phyloP scores from a whole-genome alignment of 2,329 filamentous ascomycete species.

The Diaporthe ampelina region DNA sequence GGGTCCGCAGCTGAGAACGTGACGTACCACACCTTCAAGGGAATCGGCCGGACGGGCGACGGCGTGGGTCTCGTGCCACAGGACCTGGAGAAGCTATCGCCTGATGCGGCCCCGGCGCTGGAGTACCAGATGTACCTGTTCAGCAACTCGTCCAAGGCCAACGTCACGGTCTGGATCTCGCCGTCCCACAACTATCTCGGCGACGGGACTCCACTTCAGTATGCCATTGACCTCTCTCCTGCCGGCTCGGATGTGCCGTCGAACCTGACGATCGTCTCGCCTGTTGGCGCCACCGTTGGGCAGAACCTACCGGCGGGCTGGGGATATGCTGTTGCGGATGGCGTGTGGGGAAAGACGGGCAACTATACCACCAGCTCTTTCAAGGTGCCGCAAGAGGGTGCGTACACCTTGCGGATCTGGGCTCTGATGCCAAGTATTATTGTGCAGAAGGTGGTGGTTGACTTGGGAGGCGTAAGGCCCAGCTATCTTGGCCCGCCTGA shows the following conservation, averaged over 20 bases:
- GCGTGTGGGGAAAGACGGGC: conserved; percentile 59
- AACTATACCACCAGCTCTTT: conserved; percentile 63
- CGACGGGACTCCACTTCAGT: conserved; percentile 63
- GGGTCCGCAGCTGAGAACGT: conserved; percentile 44
- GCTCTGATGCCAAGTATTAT: conserved; percentile 65
- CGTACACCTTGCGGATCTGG: conserved; percentile 66
- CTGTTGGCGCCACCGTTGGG: conserved; percentile 59
- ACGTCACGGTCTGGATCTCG: conserved; percentile 65
- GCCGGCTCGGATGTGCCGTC: conserved; percentile 45
- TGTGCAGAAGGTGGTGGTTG: conserved; percentile 69
- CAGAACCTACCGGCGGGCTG: conserved; percentile 57
- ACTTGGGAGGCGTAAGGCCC: conserved; percentile 66
- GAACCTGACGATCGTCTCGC: conserved; percentile 55
- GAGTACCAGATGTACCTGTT: conserved; percentile 75
- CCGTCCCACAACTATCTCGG: conserved; percentile 68
- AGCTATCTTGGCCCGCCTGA: conserved; percentile 71
- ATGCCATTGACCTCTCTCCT: conserved; percentile 63
- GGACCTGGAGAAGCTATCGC: conserved; percentile 62
- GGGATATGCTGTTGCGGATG: conserved; percentile 59
- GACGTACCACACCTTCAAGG: conserved; percentile 66
- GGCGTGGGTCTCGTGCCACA: conserved; percentile 71
- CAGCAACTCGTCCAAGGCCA: conserved; percentile 60
- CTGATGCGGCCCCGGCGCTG: conserved; percentile 66
- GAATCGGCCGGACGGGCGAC: conserved; percentile 70
- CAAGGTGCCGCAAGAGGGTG: conserved; percentile 56